Percentiles rank a stretch among this genome's conserved stretches.
Evolutionary conservation across 2,329 filamentous ascomycete genomes (phyloP).

Genomic region (Akanthomyces uredinophilus): DNA sequence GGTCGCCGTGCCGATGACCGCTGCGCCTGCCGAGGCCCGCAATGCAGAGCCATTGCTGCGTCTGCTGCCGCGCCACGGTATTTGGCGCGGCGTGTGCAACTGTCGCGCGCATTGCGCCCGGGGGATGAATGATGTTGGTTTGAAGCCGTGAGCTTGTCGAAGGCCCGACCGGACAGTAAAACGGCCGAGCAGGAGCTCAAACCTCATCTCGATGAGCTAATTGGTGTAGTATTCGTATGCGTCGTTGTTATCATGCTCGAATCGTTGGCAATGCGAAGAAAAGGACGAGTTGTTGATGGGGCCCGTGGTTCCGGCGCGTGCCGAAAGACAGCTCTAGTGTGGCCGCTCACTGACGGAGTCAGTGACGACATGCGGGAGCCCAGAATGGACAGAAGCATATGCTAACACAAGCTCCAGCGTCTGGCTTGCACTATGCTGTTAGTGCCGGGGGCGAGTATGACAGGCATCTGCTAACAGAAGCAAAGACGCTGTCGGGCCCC

Average conservation of each 20-base stretch:
- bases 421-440: background rate
- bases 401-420: background rate
- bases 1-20: constrained; percentile 46
- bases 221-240: background rate
- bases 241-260: constrained; percentile 8
- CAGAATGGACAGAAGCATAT: background rate
- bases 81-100: constrained; percentile 22
- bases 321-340: background rate
- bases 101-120: constrained; percentile 5
- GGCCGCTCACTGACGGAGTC: background rate
- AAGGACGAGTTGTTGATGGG: background rate
- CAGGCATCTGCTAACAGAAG: background rate
- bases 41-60: constrained; percentile 25
- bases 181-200: constrained; percentile 38
- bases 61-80: constrained; percentile 22
- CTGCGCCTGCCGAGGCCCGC: constrained; percentile 36
- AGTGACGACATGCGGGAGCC: background rate
- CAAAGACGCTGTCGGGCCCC: background rate
- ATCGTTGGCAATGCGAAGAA: background rate
- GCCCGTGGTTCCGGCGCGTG: constrained; percentile 4
- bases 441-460: background rate
- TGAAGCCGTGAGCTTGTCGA: constrained; percentile 23
- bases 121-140: constrained; percentile 6
- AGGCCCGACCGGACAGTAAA: constrained; percentile 36
- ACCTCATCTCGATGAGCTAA: constrained; percentile 39